Base-by-base conservation (phyloP, 768 basidiomycete genomes). In the Psilocybe azurescens region DNA sequence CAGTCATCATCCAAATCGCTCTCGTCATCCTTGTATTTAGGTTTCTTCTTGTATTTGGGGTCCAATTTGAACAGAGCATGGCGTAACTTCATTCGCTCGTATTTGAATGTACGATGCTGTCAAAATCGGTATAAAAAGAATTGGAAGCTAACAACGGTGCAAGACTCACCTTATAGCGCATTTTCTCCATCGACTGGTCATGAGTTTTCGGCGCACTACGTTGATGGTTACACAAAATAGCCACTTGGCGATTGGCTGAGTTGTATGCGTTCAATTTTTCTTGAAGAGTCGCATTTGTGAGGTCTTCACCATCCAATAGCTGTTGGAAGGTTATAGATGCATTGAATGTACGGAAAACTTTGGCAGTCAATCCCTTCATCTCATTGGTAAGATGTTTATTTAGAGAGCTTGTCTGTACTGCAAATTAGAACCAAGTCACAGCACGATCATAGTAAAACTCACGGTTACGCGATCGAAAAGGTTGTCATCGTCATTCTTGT, bases 261-360 rank as follows among this genome's bases (percentile, higher is more conserved):
- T 99, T 98, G 78, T 99, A 99, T 18, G 94, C 93, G 59, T 97
- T 94, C 52, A 99, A 82, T 79, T 97, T 98, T 80, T 99, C 97
- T 69, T 95, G 93, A n/a, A 94, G 80, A 2, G 91, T 89, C 1
- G 86, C 89, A 67, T 87, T 79, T 66, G 82, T 79, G 47, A 84
- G 72, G 6, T 75, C 71, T 56, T 86, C 85, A 64, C 88, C 83
- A 67, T 96, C 93, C 62, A 99, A 80, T 64, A 97, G 88, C 49
- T 91, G 82, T 73, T 99, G 95, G 81, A 99, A 97, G 2, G 97
- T 97, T 72, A 87, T 89, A 28, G 97, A 99, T 24, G 97, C 97
- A 71, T 99, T 99, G 80, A 93, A 99, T 55, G 97, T 99, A 94
- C 97, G 97, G 83, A 99, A 99, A 29, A 99, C 97, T 75, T 99